phyloP scores from a whole-genome alignment of 208 protist species.

The Acanthamoeba sp. region DNA sequence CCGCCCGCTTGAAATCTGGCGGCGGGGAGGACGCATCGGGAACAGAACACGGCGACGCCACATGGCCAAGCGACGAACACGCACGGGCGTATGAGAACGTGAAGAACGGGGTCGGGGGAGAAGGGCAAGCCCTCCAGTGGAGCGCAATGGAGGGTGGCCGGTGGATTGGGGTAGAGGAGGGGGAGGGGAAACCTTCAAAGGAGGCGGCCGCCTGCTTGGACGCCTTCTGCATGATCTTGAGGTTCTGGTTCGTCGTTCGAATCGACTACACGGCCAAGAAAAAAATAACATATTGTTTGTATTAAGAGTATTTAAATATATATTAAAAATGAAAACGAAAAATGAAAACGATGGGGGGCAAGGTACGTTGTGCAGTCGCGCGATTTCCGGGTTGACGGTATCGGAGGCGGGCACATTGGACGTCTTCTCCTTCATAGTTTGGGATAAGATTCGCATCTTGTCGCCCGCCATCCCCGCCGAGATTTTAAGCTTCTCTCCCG shows the following conservation, averaged over 20 bases:
- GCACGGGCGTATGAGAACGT: too few species aligned
- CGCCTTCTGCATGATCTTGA: slow-evolving; percentile 45
- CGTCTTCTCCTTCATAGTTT: slow-evolving; percentile 67
- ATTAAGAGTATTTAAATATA: not conserved
- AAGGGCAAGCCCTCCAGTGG: too few species aligned
- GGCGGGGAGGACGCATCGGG: too few species aligned
- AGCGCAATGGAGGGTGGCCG: too few species aligned
- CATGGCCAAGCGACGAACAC: not conserved
- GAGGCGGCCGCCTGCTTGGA: slow-evolving; percentile 56
- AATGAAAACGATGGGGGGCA: not conserved
- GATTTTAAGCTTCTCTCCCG: slow-evolving; percentile 11
- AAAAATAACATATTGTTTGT: not conserved
- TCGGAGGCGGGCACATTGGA: slow-evolving; percentile 30
- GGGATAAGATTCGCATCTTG: slow-evolving; percentile 63
- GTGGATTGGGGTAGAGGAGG: not conserved
- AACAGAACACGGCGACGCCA: too few species aligned
- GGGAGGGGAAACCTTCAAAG: slow-evolving; percentile 25
- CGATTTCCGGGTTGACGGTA: slow-evolving; percentile 38
- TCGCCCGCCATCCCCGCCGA: slow-evolving; percentile 51
- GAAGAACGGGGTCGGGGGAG: too few species aligned
- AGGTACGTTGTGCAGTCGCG: slow-evolving; percentile 21
- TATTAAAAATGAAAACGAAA: slow-evolving; percentile 24
- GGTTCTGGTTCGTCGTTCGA: slow-evolving; percentile 56
- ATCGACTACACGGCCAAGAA: not conserved
- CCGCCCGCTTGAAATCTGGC: slow-evolving; percentile 63